Conservation (phyloP, 345 rosid genomes). For the Eucalyptus virginea region DNA sequence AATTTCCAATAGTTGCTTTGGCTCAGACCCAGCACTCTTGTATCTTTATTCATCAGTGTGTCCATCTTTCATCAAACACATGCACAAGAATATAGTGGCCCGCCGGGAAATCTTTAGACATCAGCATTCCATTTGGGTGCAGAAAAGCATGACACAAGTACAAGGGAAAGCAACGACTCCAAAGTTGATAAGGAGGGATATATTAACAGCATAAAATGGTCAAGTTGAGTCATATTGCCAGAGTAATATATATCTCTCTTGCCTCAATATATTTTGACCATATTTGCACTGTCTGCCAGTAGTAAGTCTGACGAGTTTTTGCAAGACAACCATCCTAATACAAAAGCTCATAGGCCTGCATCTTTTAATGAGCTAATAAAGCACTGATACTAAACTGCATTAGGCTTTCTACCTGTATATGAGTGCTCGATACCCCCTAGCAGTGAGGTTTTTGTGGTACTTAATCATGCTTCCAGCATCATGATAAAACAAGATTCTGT, state of each 20-base stretch:
- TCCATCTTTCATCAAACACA: neutral
- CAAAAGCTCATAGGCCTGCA: neutral
- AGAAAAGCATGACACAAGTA: neutral
- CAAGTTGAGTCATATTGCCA: neutral
- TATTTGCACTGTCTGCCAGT: neutral
- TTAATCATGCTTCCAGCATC: constrained; percentile 79
- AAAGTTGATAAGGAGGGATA: neutral
- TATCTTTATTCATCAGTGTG: neutral
- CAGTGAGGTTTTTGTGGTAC: constrained; percentile 73
- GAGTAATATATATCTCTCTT: neutral
- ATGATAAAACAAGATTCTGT: constrained; percentile 14
- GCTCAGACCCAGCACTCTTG: neutral
- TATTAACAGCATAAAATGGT: neutral
- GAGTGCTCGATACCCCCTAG: constrained; percentile 61
- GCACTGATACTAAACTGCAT: neutral
- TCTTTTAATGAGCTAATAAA: neutral
- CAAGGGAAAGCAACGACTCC: neutral
- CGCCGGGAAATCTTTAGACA: neutral
- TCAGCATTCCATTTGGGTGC: neutral
- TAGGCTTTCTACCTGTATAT: constrained; percentile 45
- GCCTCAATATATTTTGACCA: neutral
- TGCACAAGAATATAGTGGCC: neutral
- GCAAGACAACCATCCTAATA: neutral
- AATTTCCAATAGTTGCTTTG: neutral
- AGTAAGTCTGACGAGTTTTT: neutral